Percentiles rank a stretch among this genome's conserved stretches.
phyloP scores from a whole-genome alignment of 805 yeast species.

The Ogataea salicorniae region DNA sequence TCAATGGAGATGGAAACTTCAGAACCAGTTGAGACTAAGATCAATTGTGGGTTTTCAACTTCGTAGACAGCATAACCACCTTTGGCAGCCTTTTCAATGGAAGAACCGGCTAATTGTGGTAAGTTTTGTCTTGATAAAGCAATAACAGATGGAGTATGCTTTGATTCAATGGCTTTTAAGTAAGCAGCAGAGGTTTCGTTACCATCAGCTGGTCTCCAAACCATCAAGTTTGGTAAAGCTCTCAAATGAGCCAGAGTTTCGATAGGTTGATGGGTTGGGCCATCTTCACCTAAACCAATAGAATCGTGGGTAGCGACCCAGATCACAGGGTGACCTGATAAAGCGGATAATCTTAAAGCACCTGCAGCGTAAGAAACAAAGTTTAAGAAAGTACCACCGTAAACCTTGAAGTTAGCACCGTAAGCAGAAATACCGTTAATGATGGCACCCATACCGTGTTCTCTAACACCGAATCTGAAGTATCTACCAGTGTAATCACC shows the following conservation, averaged over 20 bases:
- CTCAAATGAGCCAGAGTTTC: constrained; percentile 84
- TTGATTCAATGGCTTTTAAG: constrained; percentile 55
- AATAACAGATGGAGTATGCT: constrained; percentile 64
- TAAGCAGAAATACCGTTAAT: constrained; percentile 95
- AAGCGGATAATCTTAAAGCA: constrained; percentile 80
- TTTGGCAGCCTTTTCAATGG: constrained; percentile 84
- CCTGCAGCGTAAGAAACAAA: constrained; percentile 81
- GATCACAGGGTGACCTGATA: constrained; percentile 75
- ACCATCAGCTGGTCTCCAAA: constrained; percentile 94
- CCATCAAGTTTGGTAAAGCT: constrained; percentile 76
- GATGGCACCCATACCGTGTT: constrained; percentile 98
- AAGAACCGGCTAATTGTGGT: constrained; percentile 90
- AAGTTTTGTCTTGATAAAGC: constrained; percentile 83
- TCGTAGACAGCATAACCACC: constrained; percentile 85
- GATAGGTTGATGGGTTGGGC: constrained; percentile 91
- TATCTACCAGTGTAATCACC: constrained; percentile 92
- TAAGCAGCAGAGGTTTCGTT: constrained; percentile 84
- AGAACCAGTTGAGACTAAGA: constrained; percentile 89
- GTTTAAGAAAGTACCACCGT: constrained; percentile 97
- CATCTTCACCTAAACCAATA: constrained; percentile 88
- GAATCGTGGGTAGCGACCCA: constrained; percentile 92
- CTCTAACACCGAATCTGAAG: constrained; percentile 97
- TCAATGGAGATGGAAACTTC: constrained; percentile 83
- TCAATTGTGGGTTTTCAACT: constrained; percentile 59
- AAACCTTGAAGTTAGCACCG: constrained; percentile 80